phyloP scores from a whole-genome alignment of 495 filamentous ascomycete genomes.

The Aspergillus homomorphus region DNA sequence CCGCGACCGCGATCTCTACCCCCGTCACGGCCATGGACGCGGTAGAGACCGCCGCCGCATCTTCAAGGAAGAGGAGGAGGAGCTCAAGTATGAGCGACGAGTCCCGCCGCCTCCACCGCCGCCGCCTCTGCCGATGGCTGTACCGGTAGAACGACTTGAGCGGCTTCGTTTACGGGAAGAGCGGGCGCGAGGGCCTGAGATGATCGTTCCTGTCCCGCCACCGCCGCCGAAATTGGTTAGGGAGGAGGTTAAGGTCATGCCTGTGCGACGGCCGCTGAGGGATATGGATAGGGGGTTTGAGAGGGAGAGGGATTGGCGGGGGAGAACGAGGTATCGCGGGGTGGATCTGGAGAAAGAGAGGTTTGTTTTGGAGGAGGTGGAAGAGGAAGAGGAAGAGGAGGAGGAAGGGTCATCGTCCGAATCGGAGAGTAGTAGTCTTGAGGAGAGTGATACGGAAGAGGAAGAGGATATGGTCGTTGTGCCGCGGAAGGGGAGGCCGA shows the following conservation, averaged over 20 bases:
- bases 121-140: not conserved
- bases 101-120: constrained; percentile 26
- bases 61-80: constrained; percentile 28
- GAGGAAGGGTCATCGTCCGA: constrained; percentile 26
- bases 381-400: constrained; percentile 15
- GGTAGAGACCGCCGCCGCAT: constrained; percentile 18
- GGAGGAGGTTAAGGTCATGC: not conserved
- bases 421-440: constrained; percentile 2
- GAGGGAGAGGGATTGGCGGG: constrained; percentile 8
- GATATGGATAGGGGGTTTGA: not conserved
- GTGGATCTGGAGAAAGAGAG: constrained; percentile 14
- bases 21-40: constrained; percentile 2
- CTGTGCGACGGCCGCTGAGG: constrained; percentile 9
- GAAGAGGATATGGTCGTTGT: constrained; percentile 29
- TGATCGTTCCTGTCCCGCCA: constrained; percentile 8
- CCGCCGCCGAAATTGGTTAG: not conserved
- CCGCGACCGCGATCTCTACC: constrained; percentile 23
- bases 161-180: constrained; percentile 31
- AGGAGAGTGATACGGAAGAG: constrained; percentile 21
- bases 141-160: constrained; percentile 29
- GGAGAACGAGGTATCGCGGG: constrained; percentile 15
- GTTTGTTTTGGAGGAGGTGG: constrained; percentile 9
- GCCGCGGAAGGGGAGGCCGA: constrained; percentile 10
- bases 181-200: constrained; percentile 25
- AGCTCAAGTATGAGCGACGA: constrained; percentile 26